Base-by-base conservation (phyloP, 495 filamentous ascomycete genomes). In the Geoglossum glabrum region DNA sequence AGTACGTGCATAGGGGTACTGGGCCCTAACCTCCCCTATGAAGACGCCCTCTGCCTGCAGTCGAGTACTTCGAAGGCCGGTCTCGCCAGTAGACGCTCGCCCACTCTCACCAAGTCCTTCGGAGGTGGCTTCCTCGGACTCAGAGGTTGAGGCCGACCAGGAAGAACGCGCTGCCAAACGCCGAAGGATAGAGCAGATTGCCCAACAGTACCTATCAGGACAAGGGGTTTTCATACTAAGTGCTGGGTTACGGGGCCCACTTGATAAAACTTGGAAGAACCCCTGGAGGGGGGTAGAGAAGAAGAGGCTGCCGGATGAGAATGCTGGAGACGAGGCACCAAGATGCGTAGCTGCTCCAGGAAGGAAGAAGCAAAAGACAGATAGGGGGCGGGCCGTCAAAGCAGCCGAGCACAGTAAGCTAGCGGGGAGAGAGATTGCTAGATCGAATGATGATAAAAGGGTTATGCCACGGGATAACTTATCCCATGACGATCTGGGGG, bases 181-280 rank as follows among this genome's bases (percentile, higher is more conserved):
- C 8, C 65, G 70, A 49, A 71, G 78, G 62, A 77, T 79, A 56
- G 83, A 87, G 65, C 68, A 70, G 4, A 67, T 79, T 19, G 84
- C 75, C 9, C 69, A 74, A 34, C 68, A 76, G 17, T 87, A 80
- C 60, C 70, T 85, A 27, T 65, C 73, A 19, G 82, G 83, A 0
- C 70, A 71, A 33, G 72, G 74, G 1, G 60, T 83, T 0, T 74
- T 77, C 56, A 75, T 89, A 19, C 65, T 81, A 1, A 84, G 82
- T 5, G 79, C 83, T 13, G 71, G 73, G 10, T 67, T 87, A 19
- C 72, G 68, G 23, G 84, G 83, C 0, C 83, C 83, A 0, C 82
- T 86, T 54, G 74, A 79, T 17, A 65, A 72, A 0, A 74, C 71
- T 28, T 87, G 83, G 83, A 60, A 61, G 26, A 86, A 86, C 61